Conservation (phyloP, 805 yeast species). For the Hanseniaspora clermontiae region DNA sequence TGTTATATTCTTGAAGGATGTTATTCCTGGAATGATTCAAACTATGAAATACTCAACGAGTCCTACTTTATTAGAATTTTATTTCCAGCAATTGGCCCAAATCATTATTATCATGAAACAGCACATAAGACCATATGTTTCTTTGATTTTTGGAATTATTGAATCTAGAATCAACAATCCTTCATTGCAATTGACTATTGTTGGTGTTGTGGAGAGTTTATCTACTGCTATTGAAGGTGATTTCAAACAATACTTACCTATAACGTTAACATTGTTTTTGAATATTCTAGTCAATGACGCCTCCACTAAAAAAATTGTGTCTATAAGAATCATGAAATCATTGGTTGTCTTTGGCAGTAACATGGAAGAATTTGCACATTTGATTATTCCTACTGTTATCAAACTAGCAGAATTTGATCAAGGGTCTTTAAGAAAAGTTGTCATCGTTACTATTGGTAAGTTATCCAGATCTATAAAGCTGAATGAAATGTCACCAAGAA, state of each 20-base stretch:
- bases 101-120: conserved; percentile 73
- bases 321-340: conserved; percentile 65
- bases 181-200: conserved; percentile 62
- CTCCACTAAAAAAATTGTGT: conserved; percentile 45
- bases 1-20: conserved; percentile 75
- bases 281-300: conserved; percentile 65
- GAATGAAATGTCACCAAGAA: conserved; percentile 79
- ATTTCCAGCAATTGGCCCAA: conserved; percentile 76
- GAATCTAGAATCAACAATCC: conserved; percentile 56
- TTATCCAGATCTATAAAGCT: conserved; percentile 59
- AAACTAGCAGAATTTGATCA: conserved; percentile 64
- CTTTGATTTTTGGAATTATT: conserved; percentile 60
- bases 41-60: conserved; percentile 71
- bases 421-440: conserved; percentile 47
- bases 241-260: conserved; percentile 71
- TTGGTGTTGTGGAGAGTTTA: conserved; percentile 68
- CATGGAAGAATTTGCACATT: conserved; percentile 76
- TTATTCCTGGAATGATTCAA: conserved; percentile 72
- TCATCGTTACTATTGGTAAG: conserved; percentile 74
- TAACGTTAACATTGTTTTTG: conserved; percentile 60
- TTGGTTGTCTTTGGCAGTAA: conserved; percentile 78
- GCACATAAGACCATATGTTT: conserved; percentile 73
- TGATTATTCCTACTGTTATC: conserved; percentile 77
- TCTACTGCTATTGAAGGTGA: conserved; percentile 84
- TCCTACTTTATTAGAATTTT: conserved; percentile 66